Evolutionary conservation across 306 rosid species (phyloP).

Genomic region (Casuarina equisetifolia): DNA sequence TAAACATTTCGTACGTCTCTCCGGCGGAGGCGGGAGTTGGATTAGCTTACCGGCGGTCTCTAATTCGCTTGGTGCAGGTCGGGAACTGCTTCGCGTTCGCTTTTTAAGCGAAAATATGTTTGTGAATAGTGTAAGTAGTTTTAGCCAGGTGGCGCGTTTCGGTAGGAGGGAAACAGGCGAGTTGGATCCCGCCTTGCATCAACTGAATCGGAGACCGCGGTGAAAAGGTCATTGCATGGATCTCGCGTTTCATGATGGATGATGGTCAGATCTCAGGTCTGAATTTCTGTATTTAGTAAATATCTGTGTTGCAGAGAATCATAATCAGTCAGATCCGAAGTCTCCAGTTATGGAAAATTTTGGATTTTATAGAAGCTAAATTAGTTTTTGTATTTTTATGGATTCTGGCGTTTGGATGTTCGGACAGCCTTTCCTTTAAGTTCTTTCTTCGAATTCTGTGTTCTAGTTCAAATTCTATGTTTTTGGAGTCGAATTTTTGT

Average conservation of each 20-base stretch:
- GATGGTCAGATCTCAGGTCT: conserved; percentile 43
- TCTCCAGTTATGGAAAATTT: neutral
- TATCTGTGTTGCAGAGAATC: neutral
- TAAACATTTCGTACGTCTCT: neutral
- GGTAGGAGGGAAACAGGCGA: conserved; percentile 20
- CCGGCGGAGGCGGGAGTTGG: conserved; percentile 9
- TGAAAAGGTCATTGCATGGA: conserved; percentile 39
- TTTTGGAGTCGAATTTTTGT: neutral
- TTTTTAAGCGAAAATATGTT: no score
- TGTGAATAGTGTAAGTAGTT: neutral
- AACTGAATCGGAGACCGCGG: conserved; percentile 96
- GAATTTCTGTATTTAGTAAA: conserved; percentile 11
- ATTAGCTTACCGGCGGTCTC: conserved; percentile 73
- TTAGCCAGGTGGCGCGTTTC: conserved; percentile 9
- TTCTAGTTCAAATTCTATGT: neutral
- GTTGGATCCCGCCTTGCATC: conserved; percentile 97
- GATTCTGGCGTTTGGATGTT: neutral
- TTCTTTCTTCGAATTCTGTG: neutral
- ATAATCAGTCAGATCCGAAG: conserved; percentile 40
- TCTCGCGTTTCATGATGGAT: conserved; percentile 22
- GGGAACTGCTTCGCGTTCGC: conserved; percentile 68
- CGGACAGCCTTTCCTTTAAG: neutral
- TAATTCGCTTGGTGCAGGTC: conserved; percentile 99
- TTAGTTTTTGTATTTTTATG: neutral
- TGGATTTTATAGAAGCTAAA: neutral